phyloP scores from a whole-genome alignment of 2,329 filamentous ascomycete species.

The Trichophyton rubrum region DNA sequence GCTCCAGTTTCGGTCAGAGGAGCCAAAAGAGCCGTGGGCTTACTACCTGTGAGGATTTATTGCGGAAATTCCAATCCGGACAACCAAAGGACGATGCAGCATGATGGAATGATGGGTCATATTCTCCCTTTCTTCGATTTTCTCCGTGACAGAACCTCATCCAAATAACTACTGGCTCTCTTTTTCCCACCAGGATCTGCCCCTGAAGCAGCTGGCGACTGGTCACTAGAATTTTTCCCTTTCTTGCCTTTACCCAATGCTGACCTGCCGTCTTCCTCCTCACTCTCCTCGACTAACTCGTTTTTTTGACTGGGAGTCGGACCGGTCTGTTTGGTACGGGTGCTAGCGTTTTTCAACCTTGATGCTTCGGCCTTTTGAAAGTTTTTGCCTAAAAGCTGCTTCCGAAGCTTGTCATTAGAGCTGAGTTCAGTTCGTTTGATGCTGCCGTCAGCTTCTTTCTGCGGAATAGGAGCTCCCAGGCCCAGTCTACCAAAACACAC shows the following conservation, averaged over 20 bases:
- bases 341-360: not conserved
- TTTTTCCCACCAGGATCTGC: not conserved
- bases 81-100: not conserved
- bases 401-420: constrained; percentile 35
- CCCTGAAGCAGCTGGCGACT: constrained; percentile 9
- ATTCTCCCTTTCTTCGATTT: constrained; percentile 38
- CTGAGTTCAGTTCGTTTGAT: constrained; percentile 30
- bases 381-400: constrained; percentile 34
- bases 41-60: not conserved
- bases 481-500: constrained; percentile 29
- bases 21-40: not conserved
- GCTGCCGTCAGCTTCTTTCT: constrained; percentile 28
- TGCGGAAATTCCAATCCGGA: not conserved
- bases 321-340: not conserved
- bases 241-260: constrained; percentile 24
- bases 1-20: not conserved
- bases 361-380: constrained; percentile 20
- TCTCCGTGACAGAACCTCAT: constrained; percentile 38
- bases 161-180: constrained; percentile 34
- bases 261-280: constrained; percentile 33
- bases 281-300: constrained; percentile 32
- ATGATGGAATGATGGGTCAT: not conserved
- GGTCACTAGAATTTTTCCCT: constrained; percentile 12
- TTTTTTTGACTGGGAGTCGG: not conserved
- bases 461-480: constrained; percentile 36